Conservation (phyloP, 371 early-diverging fungal genomes). For the Cokeromyces recurvatus region DNA sequence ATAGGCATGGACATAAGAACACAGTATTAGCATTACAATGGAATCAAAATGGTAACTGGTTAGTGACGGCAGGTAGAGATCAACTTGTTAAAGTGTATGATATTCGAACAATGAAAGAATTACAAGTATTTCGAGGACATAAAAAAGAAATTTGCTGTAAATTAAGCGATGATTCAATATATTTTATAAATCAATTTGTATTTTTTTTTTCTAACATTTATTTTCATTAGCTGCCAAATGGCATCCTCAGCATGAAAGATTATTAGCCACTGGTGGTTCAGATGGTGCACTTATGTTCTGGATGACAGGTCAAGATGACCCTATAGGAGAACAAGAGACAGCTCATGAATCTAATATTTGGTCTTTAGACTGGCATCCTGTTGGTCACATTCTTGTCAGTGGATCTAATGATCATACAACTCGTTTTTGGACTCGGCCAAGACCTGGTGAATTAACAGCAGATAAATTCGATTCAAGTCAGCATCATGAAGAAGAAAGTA, state of each 20-base stretch:
- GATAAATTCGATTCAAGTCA: conserved; percentile 60
- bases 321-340: conserved; percentile 74
- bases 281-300: conserved; percentile 95
- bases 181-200: no score
- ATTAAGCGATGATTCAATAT: conserved; percentile 11
- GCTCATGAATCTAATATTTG: conserved; percentile 98
- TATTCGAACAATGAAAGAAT: conserved; percentile 94
- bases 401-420: conserved; percentile 98
- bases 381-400: conserved; percentile 96
- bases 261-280: conserved; percentile 94
- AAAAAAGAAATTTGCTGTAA: conserved; percentile 93
- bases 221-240: conserved; percentile 71
- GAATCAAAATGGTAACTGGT: conserved; percentile 98
- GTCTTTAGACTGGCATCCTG: conserved; percentile 99
- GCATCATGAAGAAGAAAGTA: conserved; percentile 47
- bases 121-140: conserved; percentile 89
- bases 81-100: conserved; percentile 95
- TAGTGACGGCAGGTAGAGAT: conserved; percentile 95
- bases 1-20: conserved; percentile 96
- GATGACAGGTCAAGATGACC: conserved; percentile 74
- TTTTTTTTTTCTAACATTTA: not conserved
- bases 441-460: conserved; percentile 82
- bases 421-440: conserved; percentile 97
- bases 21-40: conserved; percentile 90
- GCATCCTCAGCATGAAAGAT: conserved; percentile 93